phyloP scores from a whole-genome alignment of 345 rosid genomes.

The Eucalyptus sp. region DNA sequence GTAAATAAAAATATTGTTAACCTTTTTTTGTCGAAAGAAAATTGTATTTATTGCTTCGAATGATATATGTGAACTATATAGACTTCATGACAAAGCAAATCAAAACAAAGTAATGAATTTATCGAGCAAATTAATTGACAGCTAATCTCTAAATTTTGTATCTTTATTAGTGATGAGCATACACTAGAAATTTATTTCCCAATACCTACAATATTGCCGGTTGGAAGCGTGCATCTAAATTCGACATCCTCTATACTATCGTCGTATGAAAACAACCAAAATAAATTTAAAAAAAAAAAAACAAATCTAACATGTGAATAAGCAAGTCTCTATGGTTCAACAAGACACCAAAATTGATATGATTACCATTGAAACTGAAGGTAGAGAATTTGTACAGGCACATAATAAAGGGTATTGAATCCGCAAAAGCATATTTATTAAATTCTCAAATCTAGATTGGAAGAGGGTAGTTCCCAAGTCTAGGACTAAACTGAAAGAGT shows the following conservation, averaged over 20 bases:
- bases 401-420: not conserved
- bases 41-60: no score
- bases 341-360: not conserved
- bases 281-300: no score
- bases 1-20: not conserved
- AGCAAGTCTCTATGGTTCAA: no score
- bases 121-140: rapidly evolving
- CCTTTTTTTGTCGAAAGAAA: no score
- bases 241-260: no score
- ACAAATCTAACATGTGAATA: not conserved
- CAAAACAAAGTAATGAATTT: not conserved
- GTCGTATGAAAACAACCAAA: no score
- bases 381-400: not conserved
- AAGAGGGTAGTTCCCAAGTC: not conserved
- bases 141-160: no score
- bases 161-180: not conserved
- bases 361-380: no score
- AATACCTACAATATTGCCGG: no score
- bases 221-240: no score
- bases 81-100: not conserved
- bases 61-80: not conserved
- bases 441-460: rapidly evolving
- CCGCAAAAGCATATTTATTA: no score
- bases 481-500: not conserved
- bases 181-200: no score